Percentiles rank a stretch among this genome's conserved stretches.
These are phyloP conservation scores for Fusarium ramigenum DNA, from an alignment of 2,329 filamentous ascomycete genomes.

Conservation along the genomic window DNA sequence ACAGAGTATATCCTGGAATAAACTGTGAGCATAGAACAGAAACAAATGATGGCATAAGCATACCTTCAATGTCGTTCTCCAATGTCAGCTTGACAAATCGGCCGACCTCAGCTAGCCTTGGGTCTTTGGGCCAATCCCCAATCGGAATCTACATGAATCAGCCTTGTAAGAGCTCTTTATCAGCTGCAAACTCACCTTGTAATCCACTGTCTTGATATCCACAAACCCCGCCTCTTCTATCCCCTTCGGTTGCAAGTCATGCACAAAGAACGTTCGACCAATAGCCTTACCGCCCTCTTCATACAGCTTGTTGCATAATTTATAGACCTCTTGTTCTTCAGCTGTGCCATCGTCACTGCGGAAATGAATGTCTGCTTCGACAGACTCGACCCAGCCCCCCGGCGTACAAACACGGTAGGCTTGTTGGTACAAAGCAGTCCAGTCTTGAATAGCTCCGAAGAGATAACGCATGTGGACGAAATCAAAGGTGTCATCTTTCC, in stretches of 20 bases:
- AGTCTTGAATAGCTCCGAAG: conserved; percentile 14
- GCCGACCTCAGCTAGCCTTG: conserved; percentile 9
- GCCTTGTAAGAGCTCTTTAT: background rate
- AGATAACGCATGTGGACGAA: conserved; percentile 26
- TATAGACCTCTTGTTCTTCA: background rate
- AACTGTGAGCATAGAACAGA: background rate
- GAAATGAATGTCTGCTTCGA: conserved; percentile 20
- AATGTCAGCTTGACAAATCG: conserved; percentile 14
- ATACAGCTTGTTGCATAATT: background rate
- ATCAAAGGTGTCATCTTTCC: conserved; percentile 1
- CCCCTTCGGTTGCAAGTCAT: background rate
- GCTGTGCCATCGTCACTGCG: conserved; percentile 10
- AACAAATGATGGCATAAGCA: fast-evolving
- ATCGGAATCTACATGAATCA: conserved; percentile 2
- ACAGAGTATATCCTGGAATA: background rate
- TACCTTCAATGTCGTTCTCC: conserved; percentile 36
- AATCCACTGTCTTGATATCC: background rate
- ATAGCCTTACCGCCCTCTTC: background rate
- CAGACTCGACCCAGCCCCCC: conserved; percentile 22
- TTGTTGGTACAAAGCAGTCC: conserved; percentile 3
- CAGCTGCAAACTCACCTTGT: background rate
- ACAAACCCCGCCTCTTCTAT: background rate
- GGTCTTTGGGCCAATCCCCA: conserved; percentile 24
- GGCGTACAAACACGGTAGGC: conserved; percentile 14
- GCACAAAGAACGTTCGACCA: background rate